A percentile compares a stretch with the other conserved stretches of the same genome.
phyloP scores from a whole-genome alignment of 805 yeast genomes.

The Peterozyma toletana region DNA sequence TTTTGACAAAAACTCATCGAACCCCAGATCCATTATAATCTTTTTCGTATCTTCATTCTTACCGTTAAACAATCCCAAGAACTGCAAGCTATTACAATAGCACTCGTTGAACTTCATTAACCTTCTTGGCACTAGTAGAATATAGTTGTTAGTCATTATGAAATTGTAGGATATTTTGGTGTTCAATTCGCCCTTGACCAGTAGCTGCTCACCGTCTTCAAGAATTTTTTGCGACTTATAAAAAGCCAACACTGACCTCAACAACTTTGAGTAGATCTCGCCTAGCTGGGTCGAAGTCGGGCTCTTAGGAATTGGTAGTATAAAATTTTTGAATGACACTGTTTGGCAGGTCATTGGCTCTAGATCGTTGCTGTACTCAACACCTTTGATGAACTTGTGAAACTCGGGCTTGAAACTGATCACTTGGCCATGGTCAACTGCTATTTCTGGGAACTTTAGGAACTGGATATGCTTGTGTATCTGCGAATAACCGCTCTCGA shows the following conservation, averaged over 20 bases:
- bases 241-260: slow-evolving; percentile 64
- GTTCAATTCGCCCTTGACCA: slow-evolving; percentile 17
- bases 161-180: slow-evolving; percentile 61
- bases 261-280: slow-evolving; percentile 59
- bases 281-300: slow-evolving; percentile 53
- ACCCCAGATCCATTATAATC: slow-evolving; percentile 38
- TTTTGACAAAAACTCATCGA: slow-evolving; percentile 42
- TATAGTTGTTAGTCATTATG: slow-evolving; percentile 74
- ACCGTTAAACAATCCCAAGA: slow-evolving; percentile 71
- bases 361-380: not conserved
- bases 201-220: slow-evolving; percentile 38
- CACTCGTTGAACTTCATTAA: slow-evolving; percentile 43
- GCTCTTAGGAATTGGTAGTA: slow-evolving; percentile 49
- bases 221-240: slow-evolving; percentile 15
- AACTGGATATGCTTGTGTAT: slow-evolving; percentile 91
- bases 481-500: slow-evolving; percentile 88
- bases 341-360: slow-evolving; percentile 55
- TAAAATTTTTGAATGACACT: slow-evolving; percentile 75
- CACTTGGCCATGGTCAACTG: slow-evolving; percentile 34
- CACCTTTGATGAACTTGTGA: not conserved
- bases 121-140: slow-evolving; percentile 77
- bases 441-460: slow-evolving; percentile 54
- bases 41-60: slow-evolving; percentile 53
- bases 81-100: slow-evolving; percentile 78
- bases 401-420: slow-evolving; percentile 1